Evolutionary conservation across 129 eudicot genomes (phyloP), one percentile per base, ranked within the genome.

Genomic region (carrot (Daucus carota)): DNA sequence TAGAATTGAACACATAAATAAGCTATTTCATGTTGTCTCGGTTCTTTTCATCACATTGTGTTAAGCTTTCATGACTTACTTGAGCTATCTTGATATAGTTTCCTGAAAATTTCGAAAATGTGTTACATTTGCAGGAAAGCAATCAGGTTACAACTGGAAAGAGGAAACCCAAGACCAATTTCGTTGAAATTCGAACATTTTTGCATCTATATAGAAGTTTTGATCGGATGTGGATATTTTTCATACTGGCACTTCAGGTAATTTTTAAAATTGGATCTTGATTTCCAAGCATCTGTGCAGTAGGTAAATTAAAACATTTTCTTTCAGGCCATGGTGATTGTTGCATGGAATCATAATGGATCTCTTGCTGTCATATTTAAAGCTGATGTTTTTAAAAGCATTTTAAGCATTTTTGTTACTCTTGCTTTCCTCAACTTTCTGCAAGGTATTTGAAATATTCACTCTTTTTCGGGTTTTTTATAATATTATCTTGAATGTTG

Each of bases 161-260:
- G 82, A 88, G 87, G 75, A 91, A 89, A 73, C 97, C 95, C 34
- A 95, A 95, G 83, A 90, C 92, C 32, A 95, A 92, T 81, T 95
- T 95, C 79, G 99, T 89, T 78, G 99, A 95, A 90, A 81, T 91
- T 78, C 92, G 99, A 20, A 95, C 97, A 68, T 92, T 89, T 88
- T 89, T 79, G 92, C 97, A 95, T 83, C 85, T 95, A 36, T 95
- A 85, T 76, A 84, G 97, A 79, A 95, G 97, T 84, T 95, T 95
- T 48, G 97, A 95, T 77, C 88, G 99, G 67, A 86, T 95, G 94
- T 95, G 99, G 99, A 85, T 88, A 72, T 89, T 92, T 75, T 90
- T 91, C 77, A 88, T 88, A 77, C 83, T 95, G 86, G 84, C 81
- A 42, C 90, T 95, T 60, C 99, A 95, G 99, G 99, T 95, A 84